These are phyloP conservation scores for Dactylella cylindrospora DNA, from an alignment of 2,329 filamentous ascomycete species.

Conservation along the genomic window DNA sequence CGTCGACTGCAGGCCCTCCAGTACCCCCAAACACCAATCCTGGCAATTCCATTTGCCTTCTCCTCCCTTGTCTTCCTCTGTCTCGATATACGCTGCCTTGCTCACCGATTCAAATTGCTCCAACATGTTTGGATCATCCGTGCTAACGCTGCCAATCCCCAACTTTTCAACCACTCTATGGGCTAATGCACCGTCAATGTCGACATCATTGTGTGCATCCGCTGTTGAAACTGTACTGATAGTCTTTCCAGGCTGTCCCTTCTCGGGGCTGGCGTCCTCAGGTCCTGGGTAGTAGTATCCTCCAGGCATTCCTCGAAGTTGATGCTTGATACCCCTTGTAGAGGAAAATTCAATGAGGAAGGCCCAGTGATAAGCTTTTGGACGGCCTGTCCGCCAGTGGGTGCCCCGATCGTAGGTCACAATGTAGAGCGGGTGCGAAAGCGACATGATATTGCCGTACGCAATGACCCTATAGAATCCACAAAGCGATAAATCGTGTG, in stretches of 20 bases:
- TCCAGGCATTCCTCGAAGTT: conserved; percentile 25
- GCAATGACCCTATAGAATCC: no score
- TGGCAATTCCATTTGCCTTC: conserved; percentile 21
- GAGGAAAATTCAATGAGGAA: conserved; percentile 13
- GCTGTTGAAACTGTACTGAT: neutral
- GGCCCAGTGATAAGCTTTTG: conserved; percentile 20
- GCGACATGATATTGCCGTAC: no score
- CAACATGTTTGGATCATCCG: conserved; percentile 3
- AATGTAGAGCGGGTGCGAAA: conserved; percentile 18
- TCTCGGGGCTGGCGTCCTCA: conserved; percentile 2
- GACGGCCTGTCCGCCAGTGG: conserved; percentile 14
- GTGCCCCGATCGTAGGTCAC: conserved; percentile 21
- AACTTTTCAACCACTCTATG: conserved; percentile 14
- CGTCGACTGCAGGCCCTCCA: conserved; percentile 7
- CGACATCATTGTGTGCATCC: neutral
- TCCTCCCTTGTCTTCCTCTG: conserved; percentile 10
- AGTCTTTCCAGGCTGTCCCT: conserved; percentile 10
- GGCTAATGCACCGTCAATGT: conserved; percentile 7
- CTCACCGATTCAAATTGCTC: conserved; percentile 5
- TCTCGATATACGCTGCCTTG: conserved; percentile 14
- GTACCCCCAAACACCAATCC: conserved; percentile 19
- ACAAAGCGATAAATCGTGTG: no score
- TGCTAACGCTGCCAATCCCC: conserved; percentile 14
- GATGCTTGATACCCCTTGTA: conserved; percentile 21
- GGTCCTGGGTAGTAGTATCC: conserved; percentile 24